These are phyloP conservation scores for Begonia peltatifolia DNA, from an alignment of 306 rosid species.

Conservation along the genomic window DNA sequence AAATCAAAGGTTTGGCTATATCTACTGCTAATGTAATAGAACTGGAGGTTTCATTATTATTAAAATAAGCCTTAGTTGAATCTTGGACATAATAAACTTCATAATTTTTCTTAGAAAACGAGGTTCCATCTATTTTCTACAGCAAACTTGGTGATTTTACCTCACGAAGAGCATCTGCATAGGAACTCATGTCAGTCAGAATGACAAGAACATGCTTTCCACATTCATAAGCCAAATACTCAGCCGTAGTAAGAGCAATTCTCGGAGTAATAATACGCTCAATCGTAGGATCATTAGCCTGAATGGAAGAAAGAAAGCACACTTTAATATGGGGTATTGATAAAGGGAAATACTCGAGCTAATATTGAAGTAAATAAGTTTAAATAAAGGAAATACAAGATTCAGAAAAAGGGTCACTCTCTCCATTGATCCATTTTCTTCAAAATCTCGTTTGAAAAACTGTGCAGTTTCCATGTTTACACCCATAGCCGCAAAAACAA, in stretches of 20 bases:
- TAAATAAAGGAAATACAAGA: conserved; percentile 42
- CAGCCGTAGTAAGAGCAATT: conserved; percentile 99
- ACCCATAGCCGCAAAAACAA: conserved; percentile 99
- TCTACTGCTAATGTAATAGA: background rate
- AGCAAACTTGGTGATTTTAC: conserved; percentile 19
- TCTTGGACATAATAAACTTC: background rate
- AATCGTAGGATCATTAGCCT: conserved; percentile 99
- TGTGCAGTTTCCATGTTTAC: conserved; percentile 99
- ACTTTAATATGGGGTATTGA: no score
- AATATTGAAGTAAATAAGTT: background rate
- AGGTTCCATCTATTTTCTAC: background rate
- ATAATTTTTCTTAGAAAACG: background rate
- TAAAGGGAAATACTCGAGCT: no score
- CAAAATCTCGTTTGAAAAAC: conserved; percentile 97
- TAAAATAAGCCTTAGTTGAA: background rate
- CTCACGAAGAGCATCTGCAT: conserved; percentile 99
- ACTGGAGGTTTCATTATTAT: background rate
- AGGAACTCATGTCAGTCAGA: conserved; percentile 98
- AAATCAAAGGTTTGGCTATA: conserved; percentile 7
- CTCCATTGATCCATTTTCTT: conserved; percentile 99
- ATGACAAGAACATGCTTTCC: conserved; percentile 99
- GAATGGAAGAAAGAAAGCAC: conserved; percentile 9
- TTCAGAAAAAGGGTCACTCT: conserved; percentile 98
- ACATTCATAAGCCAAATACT: conserved; percentile 95
- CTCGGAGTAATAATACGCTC: conserved; percentile 99